Evolutionary conservation across 1,284 basidiomycete genomes (phyloP).

Genomic region (Boletellus sp.): DNA sequence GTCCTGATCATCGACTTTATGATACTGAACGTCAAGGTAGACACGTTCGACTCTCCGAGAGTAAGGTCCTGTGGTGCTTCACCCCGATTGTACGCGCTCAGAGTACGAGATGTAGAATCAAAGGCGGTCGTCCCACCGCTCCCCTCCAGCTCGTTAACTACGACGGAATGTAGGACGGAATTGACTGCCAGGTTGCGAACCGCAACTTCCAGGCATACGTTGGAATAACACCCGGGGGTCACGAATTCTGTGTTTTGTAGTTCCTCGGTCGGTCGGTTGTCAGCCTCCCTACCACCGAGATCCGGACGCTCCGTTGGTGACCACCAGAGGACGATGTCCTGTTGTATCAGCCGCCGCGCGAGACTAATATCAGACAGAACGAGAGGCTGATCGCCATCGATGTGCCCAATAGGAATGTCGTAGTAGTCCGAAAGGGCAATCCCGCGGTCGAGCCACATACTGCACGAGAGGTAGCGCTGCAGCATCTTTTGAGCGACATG

Average conservation of each 20-base stretch:
- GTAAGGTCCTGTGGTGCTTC: constrained; percentile 75
- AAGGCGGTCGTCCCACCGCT: constrained; percentile 90
- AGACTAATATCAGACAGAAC: constrained; percentile 90
- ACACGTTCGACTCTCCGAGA: constrained; percentile 91
- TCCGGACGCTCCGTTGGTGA: constrained; percentile 88
- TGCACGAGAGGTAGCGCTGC: constrained; percentile 76
- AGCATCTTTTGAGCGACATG: constrained; percentile 79
- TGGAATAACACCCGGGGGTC: constrained; percentile 85
- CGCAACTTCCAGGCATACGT: constrained; percentile 89
- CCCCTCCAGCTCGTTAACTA: constrained; percentile 97
- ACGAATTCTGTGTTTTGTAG: constrained; percentile 85
- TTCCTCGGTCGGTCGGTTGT: constrained; percentile 75
- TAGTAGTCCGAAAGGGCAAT: constrained; percentile 87
- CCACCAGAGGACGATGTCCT: constrained; percentile 98
- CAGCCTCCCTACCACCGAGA: constrained; percentile 90
- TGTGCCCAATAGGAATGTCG: constrained; percentile 88
- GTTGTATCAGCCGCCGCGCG: constrained; percentile 79
- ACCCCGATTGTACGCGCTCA: constrained; percentile 87
- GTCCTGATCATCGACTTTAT: constrained; percentile 86
- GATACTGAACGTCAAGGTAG: constrained; percentile 83
- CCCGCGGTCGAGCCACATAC: constrained; percentile 79
- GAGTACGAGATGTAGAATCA: constrained; percentile 86
- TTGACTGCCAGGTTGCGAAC: constrained; percentile 93
- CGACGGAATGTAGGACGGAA: constrained; percentile 88
- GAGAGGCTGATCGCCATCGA: constrained; percentile 87